Evolutionary conservation across 1,284 basidiomycete genomes (phyloP).

Genomic region (Sphaerobolus stellatus): DNA sequence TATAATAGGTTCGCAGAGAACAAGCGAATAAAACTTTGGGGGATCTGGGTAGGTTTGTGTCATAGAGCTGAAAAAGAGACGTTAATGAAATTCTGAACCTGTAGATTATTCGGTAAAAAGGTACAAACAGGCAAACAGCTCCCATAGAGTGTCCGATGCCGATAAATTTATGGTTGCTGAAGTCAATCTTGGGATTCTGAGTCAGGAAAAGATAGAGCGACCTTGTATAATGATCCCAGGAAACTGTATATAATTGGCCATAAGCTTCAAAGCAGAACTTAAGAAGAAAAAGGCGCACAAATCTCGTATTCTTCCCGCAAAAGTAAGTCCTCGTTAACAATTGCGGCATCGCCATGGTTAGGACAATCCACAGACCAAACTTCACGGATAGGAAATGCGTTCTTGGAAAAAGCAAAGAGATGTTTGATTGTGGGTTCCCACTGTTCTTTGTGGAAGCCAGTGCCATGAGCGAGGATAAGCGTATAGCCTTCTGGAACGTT

Average conservation of each 20-base stretch:
- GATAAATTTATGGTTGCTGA: constrained; percentile 46
- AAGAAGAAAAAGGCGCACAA: constrained; percentile 33
- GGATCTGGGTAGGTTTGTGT: constrained; percentile 24
- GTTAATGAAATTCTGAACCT: background rate
- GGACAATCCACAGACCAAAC: constrained; percentile 54
- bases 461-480: constrained; percentile 51
- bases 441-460: constrained; percentile 54
- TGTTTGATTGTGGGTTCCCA: constrained; percentile 56
- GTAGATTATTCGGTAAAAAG: background rate
- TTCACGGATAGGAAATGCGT: constrained; percentile 37
- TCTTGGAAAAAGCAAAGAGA: constrained; percentile 34
- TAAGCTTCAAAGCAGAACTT: background rate
- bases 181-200: constrained; percentile 42
- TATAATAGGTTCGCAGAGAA: constrained; percentile 48
- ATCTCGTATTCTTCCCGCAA: constrained; percentile 42
- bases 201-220: constrained; percentile 54
- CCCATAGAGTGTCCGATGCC: constrained; percentile 65
- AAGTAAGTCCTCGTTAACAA: constrained; percentile 43
- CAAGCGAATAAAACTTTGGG: constrained; percentile 34
- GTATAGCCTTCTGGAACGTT: constrained; percentile 40
- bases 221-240: constrained; percentile 58
- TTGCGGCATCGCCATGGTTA: constrained; percentile 54
- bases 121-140: constrained; percentile 55
- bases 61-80: background rate
- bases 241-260: constrained; percentile 37